Evolutionary conservation across 345 rosid genomes (phyloP).

Genomic region (Eucalyptus curtisii): DNA sequence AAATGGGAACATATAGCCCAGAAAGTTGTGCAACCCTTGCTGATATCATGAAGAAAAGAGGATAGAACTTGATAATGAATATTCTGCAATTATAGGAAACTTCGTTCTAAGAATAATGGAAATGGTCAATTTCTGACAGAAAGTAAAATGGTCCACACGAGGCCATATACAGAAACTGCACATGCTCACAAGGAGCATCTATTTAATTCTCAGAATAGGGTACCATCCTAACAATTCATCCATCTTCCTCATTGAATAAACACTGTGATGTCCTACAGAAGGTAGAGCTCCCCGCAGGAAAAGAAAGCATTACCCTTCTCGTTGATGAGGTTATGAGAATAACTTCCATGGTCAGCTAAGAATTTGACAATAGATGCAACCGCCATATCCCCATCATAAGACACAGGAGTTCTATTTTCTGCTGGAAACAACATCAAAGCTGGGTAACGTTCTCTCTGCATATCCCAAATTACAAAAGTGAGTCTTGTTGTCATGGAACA

Average conservation of each 20-base stretch:
- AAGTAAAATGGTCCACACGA: background rate
- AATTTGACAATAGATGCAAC: constrained; percentile 62
- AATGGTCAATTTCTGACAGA: background rate
- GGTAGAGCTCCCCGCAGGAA: background rate
- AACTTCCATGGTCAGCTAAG: constrained; percentile 50
- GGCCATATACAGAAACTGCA: background rate
- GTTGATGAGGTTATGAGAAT: constrained; percentile 32
- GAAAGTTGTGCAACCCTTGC: background rate
- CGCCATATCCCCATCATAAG: constrained; percentile 58
- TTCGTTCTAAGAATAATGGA: background rate
- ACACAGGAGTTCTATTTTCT: constrained; percentile 34
- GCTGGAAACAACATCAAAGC: constrained; percentile 74
- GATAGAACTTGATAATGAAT: background rate
- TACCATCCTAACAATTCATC: background rate
- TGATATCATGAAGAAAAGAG: background rate
- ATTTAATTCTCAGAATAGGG: background rate
- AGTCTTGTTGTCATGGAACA: background rate
- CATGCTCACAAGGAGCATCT: background rate
- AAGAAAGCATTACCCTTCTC: constrained; percentile 36
- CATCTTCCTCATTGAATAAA: background rate
- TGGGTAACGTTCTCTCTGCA: constrained; percentile 90
- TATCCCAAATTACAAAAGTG: background rate
- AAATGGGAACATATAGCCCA: background rate
- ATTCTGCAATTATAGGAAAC: background rate
- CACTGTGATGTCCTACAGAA: background rate